Percentiles rank a stretch among this genome's conserved stretches.
These are phyloP conservation scores for Abelmoschus esculentus DNA, from an alignment of 345 rosid genomes.

Conservation along the genomic window DNA sequence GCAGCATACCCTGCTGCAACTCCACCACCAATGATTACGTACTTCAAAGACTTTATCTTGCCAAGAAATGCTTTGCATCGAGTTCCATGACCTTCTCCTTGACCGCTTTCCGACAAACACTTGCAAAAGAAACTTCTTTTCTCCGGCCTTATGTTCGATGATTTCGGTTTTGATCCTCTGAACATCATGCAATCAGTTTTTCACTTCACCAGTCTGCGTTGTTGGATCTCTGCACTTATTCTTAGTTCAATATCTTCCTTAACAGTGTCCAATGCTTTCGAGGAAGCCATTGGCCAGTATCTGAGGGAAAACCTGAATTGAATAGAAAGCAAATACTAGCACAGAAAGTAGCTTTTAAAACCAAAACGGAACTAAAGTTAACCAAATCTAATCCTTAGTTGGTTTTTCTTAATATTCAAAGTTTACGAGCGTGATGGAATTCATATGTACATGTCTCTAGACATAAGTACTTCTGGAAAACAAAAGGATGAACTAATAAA, in stretches of 20 bases:
- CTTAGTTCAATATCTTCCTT: constrained; percentile 7
- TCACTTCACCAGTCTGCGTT: background rate
- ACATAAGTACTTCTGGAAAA: no score
- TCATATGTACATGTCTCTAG: no score
- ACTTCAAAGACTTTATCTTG: constrained; percentile 53
- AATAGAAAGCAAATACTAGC: background rate
- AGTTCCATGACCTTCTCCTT: no score
- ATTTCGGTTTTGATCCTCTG: constrained; percentile 1
- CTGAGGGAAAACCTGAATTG: background rate
- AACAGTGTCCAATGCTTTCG: background rate
- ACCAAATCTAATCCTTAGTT: no score
- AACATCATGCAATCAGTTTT: constrained; percentile 4
- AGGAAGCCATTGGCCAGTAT: constrained; percentile 2
- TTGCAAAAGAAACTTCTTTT: background rate
- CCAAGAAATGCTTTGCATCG: background rate
- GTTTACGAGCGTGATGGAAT: no score
- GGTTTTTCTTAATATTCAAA: no score
- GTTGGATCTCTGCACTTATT: background rate
- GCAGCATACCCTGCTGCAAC: constrained; percentile 59
- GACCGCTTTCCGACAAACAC: background rate
- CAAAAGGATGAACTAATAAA: no score
- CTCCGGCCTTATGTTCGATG: background rate
- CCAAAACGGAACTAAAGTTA: background rate
- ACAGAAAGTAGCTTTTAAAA: background rate
- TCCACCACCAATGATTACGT: constrained; percentile 90